Evolutionary conservation across 2,329 filamentous ascomycete genomes (phyloP).

Genomic region (Torrubiellomyces zombiae): DNA sequence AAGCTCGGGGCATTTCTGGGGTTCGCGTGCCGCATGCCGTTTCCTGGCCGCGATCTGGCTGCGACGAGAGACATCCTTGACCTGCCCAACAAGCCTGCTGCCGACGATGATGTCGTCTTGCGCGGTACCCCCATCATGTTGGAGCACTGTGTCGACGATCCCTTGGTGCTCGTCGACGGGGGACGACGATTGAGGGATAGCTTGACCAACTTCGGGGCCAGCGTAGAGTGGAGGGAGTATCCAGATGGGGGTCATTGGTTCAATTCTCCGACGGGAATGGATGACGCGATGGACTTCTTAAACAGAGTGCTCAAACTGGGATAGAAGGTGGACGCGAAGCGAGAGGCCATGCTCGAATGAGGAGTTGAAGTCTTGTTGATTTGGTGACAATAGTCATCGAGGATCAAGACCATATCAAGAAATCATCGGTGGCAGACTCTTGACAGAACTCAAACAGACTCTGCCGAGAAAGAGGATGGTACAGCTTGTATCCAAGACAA

Average conservation of each 20-base stretch:
- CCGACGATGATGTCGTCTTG: constrained; percentile 16
- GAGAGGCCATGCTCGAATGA: too few species aligned
- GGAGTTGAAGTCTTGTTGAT: too few species aligned
- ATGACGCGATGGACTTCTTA: constrained; percentile 22
- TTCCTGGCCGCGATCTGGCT: constrained; percentile 13
- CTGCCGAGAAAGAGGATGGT: too few species aligned
- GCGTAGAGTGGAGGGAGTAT: constrained; percentile 25
- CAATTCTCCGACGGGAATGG: constrained; percentile 23
- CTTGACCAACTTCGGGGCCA: constrained; percentile 18
- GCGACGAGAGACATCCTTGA: constrained; percentile 16
- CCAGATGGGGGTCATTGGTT: constrained; percentile 26
- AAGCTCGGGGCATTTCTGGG: constrained; percentile 19
- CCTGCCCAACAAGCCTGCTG: constrained; percentile 9
- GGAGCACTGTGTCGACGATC: constrained; percentile 27
- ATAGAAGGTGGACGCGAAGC: too few species aligned
- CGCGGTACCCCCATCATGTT: constrained; percentile 25
- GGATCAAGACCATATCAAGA: too few species aligned
- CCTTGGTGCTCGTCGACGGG: constrained; percentile 19
- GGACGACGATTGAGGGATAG: constrained; percentile 18
- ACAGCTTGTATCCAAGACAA: too few species aligned
- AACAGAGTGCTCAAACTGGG: constrained; percentile 2
- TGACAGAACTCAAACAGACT: too few species aligned
- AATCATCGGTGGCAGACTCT: too few species aligned
- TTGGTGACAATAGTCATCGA: too few species aligned
- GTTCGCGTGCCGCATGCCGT: constrained; percentile 20